Evolutionary conservation across 2,329 filamentous ascomycete genomes (phyloP).

Genomic region (Botrytis deweyae): DNA sequence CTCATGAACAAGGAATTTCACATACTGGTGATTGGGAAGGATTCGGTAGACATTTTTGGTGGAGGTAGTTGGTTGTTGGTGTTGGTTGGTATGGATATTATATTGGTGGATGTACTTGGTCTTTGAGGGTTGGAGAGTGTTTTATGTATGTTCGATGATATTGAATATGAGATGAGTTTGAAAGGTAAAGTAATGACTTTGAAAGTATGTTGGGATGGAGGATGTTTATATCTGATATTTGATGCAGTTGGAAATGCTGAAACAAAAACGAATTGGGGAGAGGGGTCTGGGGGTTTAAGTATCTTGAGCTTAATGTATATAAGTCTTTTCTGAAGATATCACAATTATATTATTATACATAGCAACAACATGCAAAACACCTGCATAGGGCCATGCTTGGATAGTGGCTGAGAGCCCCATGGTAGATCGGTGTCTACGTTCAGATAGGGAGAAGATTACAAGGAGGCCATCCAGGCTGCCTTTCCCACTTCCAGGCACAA

Average conservation of each 20-base stretch:
- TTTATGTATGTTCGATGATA: background rate
- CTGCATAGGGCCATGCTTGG: conserved; percentile 17
- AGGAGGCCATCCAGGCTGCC: conserved; percentile 3
- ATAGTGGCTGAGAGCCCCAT: conserved; percentile 19
- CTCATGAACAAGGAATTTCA: conserved; percentile 4
- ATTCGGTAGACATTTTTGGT: conserved; percentile 15
- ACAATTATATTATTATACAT: conserved; percentile 11
- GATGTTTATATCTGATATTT: conserved; percentile 20
- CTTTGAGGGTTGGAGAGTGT: background rate
- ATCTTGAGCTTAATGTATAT: background rate
- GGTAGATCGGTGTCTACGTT: conserved; percentile 18
- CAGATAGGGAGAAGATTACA: conserved; percentile 7
- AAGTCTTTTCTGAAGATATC: conserved; percentile 12
- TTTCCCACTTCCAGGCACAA: conserved; percentile 1
- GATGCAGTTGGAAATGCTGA: conserved; percentile 19
- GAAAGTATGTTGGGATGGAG: background rate
- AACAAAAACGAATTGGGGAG: conserved; percentile 15
- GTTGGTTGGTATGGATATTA: conserved; percentile 6
- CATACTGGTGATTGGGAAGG: conserved; percentile 17
- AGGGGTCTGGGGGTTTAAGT: conserved; percentile 17
- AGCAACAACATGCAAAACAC: conserved; percentile 21
- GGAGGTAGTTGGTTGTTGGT: background rate
- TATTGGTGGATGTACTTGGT: background rate
- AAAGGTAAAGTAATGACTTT: conserved; percentile 1
- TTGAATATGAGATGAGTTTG: background rate